These are phyloP conservation scores for Russula ochroleuca DNA, from an alignment of 768 basidiomycete species.

Conservation along the genomic window DNA sequence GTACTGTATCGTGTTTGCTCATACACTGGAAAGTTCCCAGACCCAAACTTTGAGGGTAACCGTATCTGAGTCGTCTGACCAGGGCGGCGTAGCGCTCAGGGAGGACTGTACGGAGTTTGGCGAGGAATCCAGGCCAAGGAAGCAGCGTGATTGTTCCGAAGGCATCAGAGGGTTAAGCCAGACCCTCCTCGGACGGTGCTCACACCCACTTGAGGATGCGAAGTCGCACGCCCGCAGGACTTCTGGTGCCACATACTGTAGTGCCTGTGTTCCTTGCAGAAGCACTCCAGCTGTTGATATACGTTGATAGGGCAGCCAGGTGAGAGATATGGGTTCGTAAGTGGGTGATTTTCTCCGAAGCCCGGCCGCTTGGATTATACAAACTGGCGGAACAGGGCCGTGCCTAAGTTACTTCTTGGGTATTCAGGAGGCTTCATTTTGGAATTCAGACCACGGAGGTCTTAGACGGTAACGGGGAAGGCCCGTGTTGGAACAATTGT, in stretches of 20 bases:
- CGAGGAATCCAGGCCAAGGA: not conserved
- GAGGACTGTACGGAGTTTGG: not conserved
- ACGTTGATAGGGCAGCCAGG: not conserved
- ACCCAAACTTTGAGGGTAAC: not conserved
- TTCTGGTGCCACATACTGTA: not conserved
- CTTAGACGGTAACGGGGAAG: not conserved
- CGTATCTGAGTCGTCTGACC: conserved; percentile 6
- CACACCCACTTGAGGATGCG: not conserved
- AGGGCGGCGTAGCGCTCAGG: conserved; percentile 2
- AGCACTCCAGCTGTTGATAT: not conserved
- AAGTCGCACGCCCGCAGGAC: not conserved
- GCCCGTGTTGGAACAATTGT: too few species aligned
- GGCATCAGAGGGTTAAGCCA: conserved; percentile 12
- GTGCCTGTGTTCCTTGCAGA: not conserved
- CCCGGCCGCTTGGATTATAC: not conserved
- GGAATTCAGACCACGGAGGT: not conserved
- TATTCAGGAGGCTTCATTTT: too few species aligned
- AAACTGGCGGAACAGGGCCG: too few species aligned
- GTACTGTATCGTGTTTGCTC: not conserved
- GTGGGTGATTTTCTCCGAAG: not conserved
- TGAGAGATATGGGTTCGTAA: not conserved
- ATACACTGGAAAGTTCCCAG: not conserved
- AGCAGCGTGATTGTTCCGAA: not conserved
- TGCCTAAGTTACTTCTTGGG: too few species aligned
- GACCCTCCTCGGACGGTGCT: not conserved